These are phyloP conservation scores for Caryopteris hybrid DNA, from an alignment of 305 asterid genomes.

Conservation along the genomic window DNA sequence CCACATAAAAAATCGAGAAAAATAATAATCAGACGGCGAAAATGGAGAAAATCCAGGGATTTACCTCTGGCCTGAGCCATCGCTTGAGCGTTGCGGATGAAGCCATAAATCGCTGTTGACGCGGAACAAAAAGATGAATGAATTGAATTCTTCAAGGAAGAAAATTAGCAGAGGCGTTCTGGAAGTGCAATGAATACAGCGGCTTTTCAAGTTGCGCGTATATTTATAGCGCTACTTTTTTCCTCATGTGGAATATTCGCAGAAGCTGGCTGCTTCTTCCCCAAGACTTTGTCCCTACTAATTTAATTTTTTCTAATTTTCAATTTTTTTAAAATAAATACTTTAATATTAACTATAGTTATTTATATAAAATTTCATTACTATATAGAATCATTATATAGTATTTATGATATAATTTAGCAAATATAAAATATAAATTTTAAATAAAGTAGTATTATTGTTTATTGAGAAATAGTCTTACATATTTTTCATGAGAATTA, in stretches of 20 bases:
- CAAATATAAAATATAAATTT: too few species aligned
- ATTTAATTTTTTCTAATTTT: too few species aligned
- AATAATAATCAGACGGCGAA: not conserved
- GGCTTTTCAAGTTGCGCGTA: not conserved
- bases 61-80: conserved; percentile 95
- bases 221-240: not conserved
- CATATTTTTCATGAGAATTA: too few species aligned
- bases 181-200: not conserved
- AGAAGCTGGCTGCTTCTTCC: not conserved
- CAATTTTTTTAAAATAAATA: too few species aligned
- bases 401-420: too few species aligned
- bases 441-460: too few species aligned
- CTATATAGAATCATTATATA: too few species aligned
- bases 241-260: conserved; percentile 13
- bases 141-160: not conserved
- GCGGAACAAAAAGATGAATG: not conserved
- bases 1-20: not conserved
- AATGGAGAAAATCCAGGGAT: conserved; percentile 14
- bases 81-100: conserved; percentile 51
- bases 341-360: too few species aligned
- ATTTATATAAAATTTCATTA: too few species aligned
- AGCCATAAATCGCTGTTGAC: conserved; percentile 56
- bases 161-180: not conserved
- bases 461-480: too few species aligned
- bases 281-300: not conserved